Base-by-base conservation (phyloP, 2,329 filamentous ascomycete species). In the Ophiocordyceps camponoti-rufipedis region DNA sequence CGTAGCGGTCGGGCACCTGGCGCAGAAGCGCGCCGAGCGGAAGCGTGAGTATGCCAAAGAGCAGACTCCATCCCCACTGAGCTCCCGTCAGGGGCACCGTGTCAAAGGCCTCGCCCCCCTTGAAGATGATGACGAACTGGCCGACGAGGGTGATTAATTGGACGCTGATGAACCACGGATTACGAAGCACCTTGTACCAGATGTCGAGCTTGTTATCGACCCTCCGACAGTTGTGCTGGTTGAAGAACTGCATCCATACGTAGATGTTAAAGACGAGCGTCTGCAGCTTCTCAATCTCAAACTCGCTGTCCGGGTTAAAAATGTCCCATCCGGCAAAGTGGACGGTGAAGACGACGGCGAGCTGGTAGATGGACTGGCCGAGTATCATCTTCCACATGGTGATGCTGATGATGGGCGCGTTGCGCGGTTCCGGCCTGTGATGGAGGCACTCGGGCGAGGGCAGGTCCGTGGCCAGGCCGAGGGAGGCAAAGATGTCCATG, bases 361-460 rank as follows among this genome's bases (percentile, higher is more conserved):
- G 72, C 58, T 91, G 82, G 58, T 82, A 87, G 50, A 88, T 75
- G 8, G 81, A 73, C 58, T 91, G 82, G 0, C 83, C 84, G 45
- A 87, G 74, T 48, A 91, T 88, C 83, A 88, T 91, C 66, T 91
- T 91, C 80, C 82, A 84, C 84, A 89, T 89, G 39, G 75, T 79
- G 41, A 80, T 65, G 3, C 74, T 85, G 53, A 89, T 84, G 6
- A 89, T 68, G 1, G 81, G 71, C 7, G 81, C 80, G 29, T 75
- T 80, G 56, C 86, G 87, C 3, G 78, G 73, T 48, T 85, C 78
- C 1, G 85, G 85, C 56, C 83, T 83, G 39, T 75, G 70, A 51
- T 77, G 61, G 19, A 79, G 68, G 38, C 78, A 70, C 44, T 66
- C 67, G 12, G 68, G 63, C 2, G 71, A 70, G 2, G 75, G 75